Percentiles rank a stretch among this genome's conserved stretches.
Evolutionary conservation across 805 yeast species (phyloP).

Genomic region (Candida chilensis): DNA sequence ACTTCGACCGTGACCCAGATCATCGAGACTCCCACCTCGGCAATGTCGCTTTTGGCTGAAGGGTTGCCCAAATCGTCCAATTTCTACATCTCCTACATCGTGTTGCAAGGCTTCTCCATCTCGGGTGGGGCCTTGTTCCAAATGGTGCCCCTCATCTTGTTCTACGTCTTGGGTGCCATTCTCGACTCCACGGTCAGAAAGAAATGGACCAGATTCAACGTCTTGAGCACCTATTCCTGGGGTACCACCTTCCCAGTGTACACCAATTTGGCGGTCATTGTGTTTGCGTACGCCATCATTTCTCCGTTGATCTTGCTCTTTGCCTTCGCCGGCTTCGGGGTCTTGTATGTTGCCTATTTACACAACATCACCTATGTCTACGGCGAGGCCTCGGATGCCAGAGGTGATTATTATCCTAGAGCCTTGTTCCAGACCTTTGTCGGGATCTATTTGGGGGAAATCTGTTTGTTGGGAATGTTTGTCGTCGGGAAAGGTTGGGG

Average conservation of each 20-base stretch:
- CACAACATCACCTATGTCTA: constrained; percentile 71
- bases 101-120: constrained; percentile 59
- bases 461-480: constrained; percentile 79
- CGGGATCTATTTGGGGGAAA: constrained; percentile 82
- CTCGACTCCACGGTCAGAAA: constrained; percentile 62
- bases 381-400: constrained; percentile 58
- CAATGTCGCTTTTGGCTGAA: constrained; percentile 51
- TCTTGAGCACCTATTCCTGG: constrained; percentile 48
- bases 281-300: constrained; percentile 59
- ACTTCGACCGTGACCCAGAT: constrained; percentile 58
- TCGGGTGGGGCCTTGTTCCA: constrained; percentile 62
- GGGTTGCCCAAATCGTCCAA: constrained; percentile 68
- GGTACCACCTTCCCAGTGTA: constrained; percentile 76
- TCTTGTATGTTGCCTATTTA: constrained; percentile 69
- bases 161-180: constrained; percentile 45
- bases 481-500: constrained; percentile 95
- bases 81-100: constrained; percentile 59
- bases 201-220: constrained; percentile 51
- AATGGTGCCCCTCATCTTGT: constrained; percentile 46
- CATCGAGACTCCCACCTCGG: constrained; percentile 46
- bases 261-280: constrained; percentile 61
- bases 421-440: constrained; percentile 84
- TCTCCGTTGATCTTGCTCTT: constrained; percentile 80
- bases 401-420: constrained; percentile 81
- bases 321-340: constrained; percentile 57